Evolutionary conservation across 441 rosid species (phyloP), one percentile per base, ranked within the genome.

Genomic region (Adansonia grandidieri): DNA sequence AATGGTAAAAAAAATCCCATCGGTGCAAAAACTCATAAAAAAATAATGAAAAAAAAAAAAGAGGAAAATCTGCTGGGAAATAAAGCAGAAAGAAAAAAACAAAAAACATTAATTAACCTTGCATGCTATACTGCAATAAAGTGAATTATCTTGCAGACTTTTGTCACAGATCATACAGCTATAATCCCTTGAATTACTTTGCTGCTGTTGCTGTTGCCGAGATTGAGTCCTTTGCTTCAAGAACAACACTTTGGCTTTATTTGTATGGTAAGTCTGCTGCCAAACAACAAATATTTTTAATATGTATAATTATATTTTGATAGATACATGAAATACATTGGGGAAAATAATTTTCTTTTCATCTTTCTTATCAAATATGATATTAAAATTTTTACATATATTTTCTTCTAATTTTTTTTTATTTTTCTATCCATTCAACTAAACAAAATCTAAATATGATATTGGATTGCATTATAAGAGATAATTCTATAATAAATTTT

Each of bases 51-150:
- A 32, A n/a, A 3, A 0, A 2, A 48, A 4, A 5, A 4, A 2
- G 2, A 32, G 0, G 7, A 54, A 7, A 1, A 3, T 9, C 6
- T 22, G 28, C 13, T 3, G 24, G 22, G 62, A 57, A 57, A 19
- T 17, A 6, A 57, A 7, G 45, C 13, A 14, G 14, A 5, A 14
- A 4, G 2, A 0, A 1, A 24, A 24, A 24, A 3, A 1, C 0
- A 24, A 24, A 24, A 24, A 24, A 24, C 28, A 24, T 24, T 24
- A 24, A 24, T 24, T 24, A 4, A 73, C 83, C 83, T 81, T 81
- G 81, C 84, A 81, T 60, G 84, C 84, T 17, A 81, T 78, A 14
- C 81, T 81, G 48, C 84, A 81, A 61, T 81, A 81, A 6, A 74
- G 81, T 61, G 84, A 78, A 74, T 77, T 78, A 54, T 78, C 81